Percentiles rank a stretch among this genome's conserved stretches.
Conservation (phyloP, 2,329 filamentous ascomycete genomes). For the Aquanectria penicillioides region DNA sequence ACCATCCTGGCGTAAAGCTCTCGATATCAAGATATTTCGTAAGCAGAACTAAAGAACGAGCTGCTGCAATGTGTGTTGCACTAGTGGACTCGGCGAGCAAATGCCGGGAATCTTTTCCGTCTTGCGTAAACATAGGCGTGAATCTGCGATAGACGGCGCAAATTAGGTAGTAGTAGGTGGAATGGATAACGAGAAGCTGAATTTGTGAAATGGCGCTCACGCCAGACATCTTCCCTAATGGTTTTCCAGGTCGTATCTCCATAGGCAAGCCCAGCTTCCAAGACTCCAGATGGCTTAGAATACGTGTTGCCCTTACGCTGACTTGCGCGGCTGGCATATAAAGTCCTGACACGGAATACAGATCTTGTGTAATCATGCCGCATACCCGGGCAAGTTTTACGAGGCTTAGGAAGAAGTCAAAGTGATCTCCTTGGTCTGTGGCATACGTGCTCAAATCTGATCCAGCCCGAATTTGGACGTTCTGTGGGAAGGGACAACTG, state of each 20-base stretch:
- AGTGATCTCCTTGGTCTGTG: not conserved
- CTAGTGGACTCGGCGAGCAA: not conserved
- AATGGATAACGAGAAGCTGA: slow-evolving; percentile 1
- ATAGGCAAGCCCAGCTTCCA: not conserved
- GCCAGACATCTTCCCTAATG: not conserved
- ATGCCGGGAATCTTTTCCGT: not conserved
- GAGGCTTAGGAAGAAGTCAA: not conserved
- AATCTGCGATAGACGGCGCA: slow-evolving; percentile 6
- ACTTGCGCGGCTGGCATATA: not conserved
- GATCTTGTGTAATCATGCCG: not conserved
- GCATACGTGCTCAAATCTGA: not conserved
- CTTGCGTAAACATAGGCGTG: not conserved
- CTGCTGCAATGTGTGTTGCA: not conserved
- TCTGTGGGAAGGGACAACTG: not conserved
- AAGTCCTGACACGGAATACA: not conserved
- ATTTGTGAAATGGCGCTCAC: not conserved
- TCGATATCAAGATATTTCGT: slow-evolving; percentile 15
- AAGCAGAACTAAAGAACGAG: slow-evolving; percentile 7
- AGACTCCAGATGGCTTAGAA: not conserved
- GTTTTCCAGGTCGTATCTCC: not conserved
- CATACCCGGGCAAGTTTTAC: slow-evolving; percentile 5
- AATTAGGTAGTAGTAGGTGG: not conserved
- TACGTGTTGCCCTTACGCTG: not conserved
- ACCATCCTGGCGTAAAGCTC: slow-evolving; percentile 14
- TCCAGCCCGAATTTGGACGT: not conserved